Evolutionary conservation across 2,329 filamentous ascomycete species (phyloP).

Genomic region (Mycosphaerelloides madeirae): DNA sequence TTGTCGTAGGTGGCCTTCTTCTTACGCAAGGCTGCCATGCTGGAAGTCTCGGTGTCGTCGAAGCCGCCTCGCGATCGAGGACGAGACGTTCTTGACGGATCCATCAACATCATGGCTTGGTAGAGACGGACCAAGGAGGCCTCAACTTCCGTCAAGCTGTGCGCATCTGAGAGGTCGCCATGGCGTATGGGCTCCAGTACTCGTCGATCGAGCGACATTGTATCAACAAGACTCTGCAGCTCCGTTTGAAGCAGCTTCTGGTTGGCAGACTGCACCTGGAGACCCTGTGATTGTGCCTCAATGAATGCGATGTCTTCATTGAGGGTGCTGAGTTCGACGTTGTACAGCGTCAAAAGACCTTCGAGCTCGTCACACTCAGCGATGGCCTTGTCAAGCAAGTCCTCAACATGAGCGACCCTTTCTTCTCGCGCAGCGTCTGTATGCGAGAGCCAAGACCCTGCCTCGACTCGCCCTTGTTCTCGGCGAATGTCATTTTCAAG

Average conservation of each 20-base stretch:
- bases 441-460: conserved; percentile 84
- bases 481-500: conserved; percentile 79
- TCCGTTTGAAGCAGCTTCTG: conserved; percentile 91
- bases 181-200: conserved; percentile 70
- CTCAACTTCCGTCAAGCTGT: conserved; percentile 74
- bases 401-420: conserved; percentile 78
- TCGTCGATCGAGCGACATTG: conserved; percentile 75
- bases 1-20: conserved; percentile 85
- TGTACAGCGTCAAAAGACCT: conserved; percentile 87
- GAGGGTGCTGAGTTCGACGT: conserved; percentile 86
- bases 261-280: conserved; percentile 95
- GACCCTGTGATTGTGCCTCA: conserved; percentile 91
- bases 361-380: conserved; percentile 94
- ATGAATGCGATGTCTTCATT: conserved; percentile 96
- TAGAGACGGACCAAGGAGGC: conserved; percentile 73
- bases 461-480: conserved; percentile 84
- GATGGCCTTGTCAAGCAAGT: conserved; percentile 82
- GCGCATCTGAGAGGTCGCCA: conserved; percentile 65
- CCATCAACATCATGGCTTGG: conserved; percentile 89
- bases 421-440: conserved; percentile 76
- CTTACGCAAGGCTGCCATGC: conserved; percentile 90
- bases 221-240: conserved; percentile 81
- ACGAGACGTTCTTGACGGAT: conserved; percentile 61
- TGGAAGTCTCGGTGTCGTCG: conserved; percentile 64
- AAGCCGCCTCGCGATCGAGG: conserved; percentile 51